These are phyloP conservation scores for Ustilago bromivora DNA, from an alignment of 1,284 basidiomycete species.

Conservation along the genomic window DNA sequence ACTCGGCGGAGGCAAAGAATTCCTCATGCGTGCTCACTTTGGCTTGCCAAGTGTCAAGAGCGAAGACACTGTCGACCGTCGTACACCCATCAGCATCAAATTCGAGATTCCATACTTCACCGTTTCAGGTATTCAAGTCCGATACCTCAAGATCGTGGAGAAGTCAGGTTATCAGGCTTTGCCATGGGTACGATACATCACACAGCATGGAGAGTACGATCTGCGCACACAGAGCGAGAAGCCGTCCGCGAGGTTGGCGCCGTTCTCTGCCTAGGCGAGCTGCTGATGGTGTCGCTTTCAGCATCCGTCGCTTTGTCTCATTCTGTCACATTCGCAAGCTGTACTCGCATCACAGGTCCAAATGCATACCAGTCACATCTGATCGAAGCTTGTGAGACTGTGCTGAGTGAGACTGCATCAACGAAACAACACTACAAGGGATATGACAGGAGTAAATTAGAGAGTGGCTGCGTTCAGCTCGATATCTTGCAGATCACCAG, in stretches of 20 bases:
- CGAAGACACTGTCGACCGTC: conserved; percentile 83
- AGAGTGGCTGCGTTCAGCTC: conserved; percentile 56
- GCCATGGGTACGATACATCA: conserved; percentile 79
- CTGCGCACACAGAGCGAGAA: conserved; percentile 69
- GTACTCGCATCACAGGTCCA: not conserved
- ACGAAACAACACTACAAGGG: not conserved
- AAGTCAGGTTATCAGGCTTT: conserved; percentile 91
- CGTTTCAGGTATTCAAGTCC: conserved; percentile 90
- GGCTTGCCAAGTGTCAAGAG: conserved; percentile 68
- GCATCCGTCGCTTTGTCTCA: not conserved
- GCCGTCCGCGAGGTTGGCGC: conserved; percentile 58
- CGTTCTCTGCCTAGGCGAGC: conserved; percentile 47
- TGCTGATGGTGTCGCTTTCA: not conserved
- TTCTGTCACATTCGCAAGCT: not conserved
- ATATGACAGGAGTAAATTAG: not conserved
- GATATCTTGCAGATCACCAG: conserved; percentile 64
- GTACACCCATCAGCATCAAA: conserved; percentile 93
- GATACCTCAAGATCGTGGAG: conserved; percentile 97
- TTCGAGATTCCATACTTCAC: conserved; percentile 99
- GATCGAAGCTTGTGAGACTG: not conserved
- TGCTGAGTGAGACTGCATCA: not conserved
- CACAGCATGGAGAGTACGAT: conserved; percentile 92
- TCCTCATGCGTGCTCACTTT: conserved; percentile 69
- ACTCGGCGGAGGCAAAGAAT: conserved; percentile 68
- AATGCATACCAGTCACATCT: conserved; percentile 9